Evolutionary conservation across 208 protist genomes (phyloP).

Genomic region (Trypanosomatidae sp.): DNA sequence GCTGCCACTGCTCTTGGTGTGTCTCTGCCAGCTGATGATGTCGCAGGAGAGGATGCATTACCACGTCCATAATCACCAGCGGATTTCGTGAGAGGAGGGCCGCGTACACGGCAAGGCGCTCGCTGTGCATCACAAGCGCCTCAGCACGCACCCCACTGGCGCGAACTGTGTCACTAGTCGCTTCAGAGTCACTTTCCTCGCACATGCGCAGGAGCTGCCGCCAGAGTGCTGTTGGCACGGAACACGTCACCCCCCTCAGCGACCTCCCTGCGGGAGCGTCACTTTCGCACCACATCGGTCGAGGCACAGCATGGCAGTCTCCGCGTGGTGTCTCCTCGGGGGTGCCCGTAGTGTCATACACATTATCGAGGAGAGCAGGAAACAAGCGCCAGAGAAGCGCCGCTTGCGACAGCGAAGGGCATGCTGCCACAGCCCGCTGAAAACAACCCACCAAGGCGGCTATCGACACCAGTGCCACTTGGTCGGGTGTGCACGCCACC

Average conservation of each 20-base stretch:
- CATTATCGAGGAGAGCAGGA: constrained; percentile 3
- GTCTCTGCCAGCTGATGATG: not conserved
- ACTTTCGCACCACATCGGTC: not conserved
- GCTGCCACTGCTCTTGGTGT: not conserved
- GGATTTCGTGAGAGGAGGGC: constrained; percentile 15
- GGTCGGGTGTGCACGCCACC: not conserved
- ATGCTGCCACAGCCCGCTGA: not conserved
- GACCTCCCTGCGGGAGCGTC: not conserved
- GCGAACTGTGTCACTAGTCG: not conserved
- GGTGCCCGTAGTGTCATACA: not conserved
- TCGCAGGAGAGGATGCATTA: constrained; percentile 23
- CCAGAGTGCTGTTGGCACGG: not conserved
- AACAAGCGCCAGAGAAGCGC: constrained; percentile 5
- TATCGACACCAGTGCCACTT: constrained; percentile 1
- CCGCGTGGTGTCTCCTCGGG: not conserved
- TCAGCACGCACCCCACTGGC: not conserved
- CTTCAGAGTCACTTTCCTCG: not conserved
- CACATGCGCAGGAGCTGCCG: not conserved
- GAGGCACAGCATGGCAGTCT: not conserved
- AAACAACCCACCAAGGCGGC: not conserved
- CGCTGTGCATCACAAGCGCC: not conserved
- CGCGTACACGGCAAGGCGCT: constrained; percentile 1
- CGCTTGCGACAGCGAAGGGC: not conserved
- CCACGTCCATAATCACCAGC: constrained; percentile 2
- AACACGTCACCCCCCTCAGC: not conserved